Percentiles rank a stretch among this genome's conserved stretches.
Evolutionary conservation across 2,329 filamentous ascomycete genomes (phyloP).

Genomic region (Periconia sp.): DNA sequence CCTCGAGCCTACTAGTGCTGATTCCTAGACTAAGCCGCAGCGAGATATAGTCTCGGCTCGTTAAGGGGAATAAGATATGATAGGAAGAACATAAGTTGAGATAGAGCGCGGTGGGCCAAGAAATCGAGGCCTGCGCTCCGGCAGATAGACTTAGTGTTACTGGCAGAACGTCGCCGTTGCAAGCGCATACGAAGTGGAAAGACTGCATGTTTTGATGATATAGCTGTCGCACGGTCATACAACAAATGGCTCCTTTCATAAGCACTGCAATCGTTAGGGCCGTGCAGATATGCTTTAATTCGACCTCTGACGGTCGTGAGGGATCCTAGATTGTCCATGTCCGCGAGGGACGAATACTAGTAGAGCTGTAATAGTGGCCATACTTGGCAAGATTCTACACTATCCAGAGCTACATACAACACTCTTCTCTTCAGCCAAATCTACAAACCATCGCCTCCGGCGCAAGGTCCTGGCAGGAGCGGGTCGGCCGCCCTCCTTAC

Average conservation of each 20-base stretch:
- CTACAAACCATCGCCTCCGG: constrained; percentile 1
- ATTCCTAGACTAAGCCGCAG: constrained; percentile 5
- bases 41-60: constrained; percentile 1
- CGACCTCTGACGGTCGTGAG: neutral
- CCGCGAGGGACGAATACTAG: neutral
- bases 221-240: constrained; percentile 2
- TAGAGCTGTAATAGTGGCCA: neutral
- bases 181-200: constrained; percentile 3
- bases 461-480: neutral
- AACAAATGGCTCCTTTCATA: constrained; percentile 1
- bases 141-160: constrained; percentile 1
- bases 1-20: constrained; percentile 7
- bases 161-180: neutral
- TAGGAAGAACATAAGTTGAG: neutral
- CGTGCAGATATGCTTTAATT: neutral
- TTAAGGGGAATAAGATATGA: neutral
- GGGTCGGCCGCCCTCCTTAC: neutral
- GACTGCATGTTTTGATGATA: constrained; percentile 1
- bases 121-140: neutral
- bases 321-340: neutral
- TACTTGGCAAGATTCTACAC: constrained; percentile 1
- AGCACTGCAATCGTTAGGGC: constrained; percentile 1
- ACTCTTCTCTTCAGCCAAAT: constrained; percentile 2
- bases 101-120: neutral
- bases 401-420: neutral